Percentiles rank a stretch among this genome's conserved stretches.
Evolutionary conservation across 495 filamentous ascomycete genomes (phyloP).

Genomic region (Daldinia bambusicola): DNA sequence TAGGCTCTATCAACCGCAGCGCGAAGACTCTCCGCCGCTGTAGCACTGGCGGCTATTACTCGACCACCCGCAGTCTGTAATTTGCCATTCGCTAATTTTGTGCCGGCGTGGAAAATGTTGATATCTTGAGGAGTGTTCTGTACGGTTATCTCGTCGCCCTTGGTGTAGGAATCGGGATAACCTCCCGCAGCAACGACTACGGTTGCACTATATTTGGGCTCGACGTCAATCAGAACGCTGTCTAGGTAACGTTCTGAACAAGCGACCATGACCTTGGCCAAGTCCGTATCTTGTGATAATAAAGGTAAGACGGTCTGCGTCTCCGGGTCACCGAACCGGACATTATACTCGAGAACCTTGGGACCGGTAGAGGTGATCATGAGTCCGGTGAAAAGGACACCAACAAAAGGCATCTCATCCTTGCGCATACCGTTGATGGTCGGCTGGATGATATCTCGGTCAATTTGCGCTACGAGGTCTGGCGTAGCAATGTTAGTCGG

Average conservation of each 20-base stretch:
- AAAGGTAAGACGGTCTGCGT: slow-evolving; percentile 91
- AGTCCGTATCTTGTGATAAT: slow-evolving; percentile 79
- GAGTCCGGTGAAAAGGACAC: slow-evolving; percentile 91
- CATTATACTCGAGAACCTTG: slow-evolving; percentile 95
- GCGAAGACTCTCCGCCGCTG: slow-evolving; percentile 73
- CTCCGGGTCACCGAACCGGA: slow-evolving; percentile 95
- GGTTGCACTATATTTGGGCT: slow-evolving; percentile 78
- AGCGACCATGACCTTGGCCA: slow-evolving; percentile 90
- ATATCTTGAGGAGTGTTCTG: slow-evolving; percentile 57
- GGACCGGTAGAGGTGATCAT: slow-evolving; percentile 93
- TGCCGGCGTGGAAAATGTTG: slow-evolving; percentile 94
- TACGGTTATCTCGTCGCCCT: slow-evolving; percentile 78
- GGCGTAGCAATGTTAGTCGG: slow-evolving; percentile 85
- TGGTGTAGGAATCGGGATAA: slow-evolving; percentile 91
- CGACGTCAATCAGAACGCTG: slow-evolving; percentile 72
- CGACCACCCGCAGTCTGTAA: slow-evolving; percentile 85
- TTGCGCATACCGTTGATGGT: slow-evolving; percentile 88
- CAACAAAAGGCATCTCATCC: slow-evolving; percentile 82
- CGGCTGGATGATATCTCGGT: slow-evolving; percentile 85
- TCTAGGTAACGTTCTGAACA: slow-evolving; percentile 80
- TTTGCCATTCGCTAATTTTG: slow-evolving; percentile 68
- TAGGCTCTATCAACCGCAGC: slow-evolving; percentile 88
- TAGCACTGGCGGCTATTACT: slow-evolving; percentile 89
- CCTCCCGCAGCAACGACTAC: slow-evolving; percentile 94
- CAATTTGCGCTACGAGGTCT: slow-evolving; percentile 77